These are phyloP conservation scores for Musa schizocarpa DNA, from an alignment of 176 grass and related monocot species.

Conservation along the genomic window DNA sequence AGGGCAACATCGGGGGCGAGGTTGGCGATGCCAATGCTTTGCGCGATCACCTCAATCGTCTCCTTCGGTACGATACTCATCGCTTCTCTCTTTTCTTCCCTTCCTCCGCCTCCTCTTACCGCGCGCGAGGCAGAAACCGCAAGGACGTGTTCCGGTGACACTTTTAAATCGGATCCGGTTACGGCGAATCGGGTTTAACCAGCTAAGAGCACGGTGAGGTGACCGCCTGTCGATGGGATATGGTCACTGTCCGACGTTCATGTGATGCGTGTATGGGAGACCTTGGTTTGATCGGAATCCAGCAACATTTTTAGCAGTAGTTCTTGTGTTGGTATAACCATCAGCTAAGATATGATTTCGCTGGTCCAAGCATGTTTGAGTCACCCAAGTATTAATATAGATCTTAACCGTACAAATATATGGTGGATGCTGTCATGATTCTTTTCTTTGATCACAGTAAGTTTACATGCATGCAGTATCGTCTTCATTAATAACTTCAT, in stretches of 20 bases:
- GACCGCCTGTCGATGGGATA: neutral
- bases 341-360: no score
- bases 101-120: neutral
- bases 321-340: no score
- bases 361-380: no score
- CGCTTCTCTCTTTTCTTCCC: neutral
- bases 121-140: neutral
- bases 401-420: no score
- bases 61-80: slow-evolving; percentile 89
- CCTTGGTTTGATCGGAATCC: no score
- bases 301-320: no score
- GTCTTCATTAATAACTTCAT: no score
- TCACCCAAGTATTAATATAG: no score
- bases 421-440: no score
- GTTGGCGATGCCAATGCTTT: slow-evolving; percentile 74
- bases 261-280: neutral
- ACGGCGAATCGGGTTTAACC: neutral
- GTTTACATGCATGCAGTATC: no score
- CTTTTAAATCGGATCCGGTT: neutral
- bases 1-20: slow-evolving; percentile 61
- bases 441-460: no score
- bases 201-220: no score
- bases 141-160: neutral
- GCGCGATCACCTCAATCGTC: slow-evolving; percentile 81
- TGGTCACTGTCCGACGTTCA: neutral